Conservation (phyloP, 192 early-diverging fungal genomes). For the Piromyces finnis region DNA sequence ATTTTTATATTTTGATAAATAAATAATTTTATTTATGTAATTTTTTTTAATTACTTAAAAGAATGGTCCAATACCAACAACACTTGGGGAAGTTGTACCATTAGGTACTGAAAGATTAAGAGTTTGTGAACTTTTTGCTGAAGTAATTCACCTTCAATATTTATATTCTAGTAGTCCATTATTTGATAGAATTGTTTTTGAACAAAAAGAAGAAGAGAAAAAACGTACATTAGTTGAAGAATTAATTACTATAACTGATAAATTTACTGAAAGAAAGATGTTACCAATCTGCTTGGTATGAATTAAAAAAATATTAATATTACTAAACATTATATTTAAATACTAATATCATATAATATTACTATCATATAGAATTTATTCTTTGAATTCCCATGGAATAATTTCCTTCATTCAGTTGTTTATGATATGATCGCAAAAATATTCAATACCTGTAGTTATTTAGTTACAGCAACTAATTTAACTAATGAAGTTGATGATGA, state of each 20-base stretch:
- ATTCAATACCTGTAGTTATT: constrained; percentile 72
- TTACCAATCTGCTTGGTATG: constrained; percentile 28
- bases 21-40: neutral
- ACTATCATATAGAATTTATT: constrained; percentile 44
- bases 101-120: constrained; percentile 91
- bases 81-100: constrained; percentile 57
- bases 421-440: constrained; percentile 98
- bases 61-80: constrained; percentile 42
- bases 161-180: constrained; percentile 34
- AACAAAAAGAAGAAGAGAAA: neutral
- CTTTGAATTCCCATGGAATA: constrained; percentile 92
- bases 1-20: no score
- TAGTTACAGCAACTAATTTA: constrained; percentile 13
- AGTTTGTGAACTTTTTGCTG: constrained; percentile 96
- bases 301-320: neutral
- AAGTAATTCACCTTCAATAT: constrained; percentile 74
- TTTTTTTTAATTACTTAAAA: constrained; percentile 6
- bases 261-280: constrained; percentile 23
- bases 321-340: no score
- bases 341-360: neutral
- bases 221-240: constrained; percentile 21
- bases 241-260: constrained; percentile 22
- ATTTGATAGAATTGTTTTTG: constrained; percentile 23
- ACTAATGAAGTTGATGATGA: neutral
- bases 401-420: constrained; percentile 94